These are phyloP conservation scores for Vigna trinervia DNA, from an alignment of 306 rosid species.

Conservation along the genomic window DNA sequence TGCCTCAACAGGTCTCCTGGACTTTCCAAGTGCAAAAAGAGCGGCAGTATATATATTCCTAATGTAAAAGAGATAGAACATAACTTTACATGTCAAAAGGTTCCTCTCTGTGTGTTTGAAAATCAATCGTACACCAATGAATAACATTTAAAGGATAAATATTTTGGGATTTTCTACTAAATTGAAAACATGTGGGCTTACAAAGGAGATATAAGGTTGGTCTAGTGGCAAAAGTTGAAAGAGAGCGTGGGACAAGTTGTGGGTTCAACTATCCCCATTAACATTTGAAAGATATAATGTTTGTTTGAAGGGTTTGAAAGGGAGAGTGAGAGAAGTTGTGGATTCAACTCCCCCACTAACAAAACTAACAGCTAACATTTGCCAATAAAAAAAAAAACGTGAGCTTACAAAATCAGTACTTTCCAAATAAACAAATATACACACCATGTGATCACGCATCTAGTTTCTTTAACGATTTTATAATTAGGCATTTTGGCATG, in stretches of 20 bases:
- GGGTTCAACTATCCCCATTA: no score
- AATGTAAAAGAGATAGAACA: conserved; percentile 41
- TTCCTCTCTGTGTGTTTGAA: background rate
- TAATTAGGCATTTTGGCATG: background rate
- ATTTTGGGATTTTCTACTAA: conserved; percentile 26
- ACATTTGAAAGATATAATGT: no score
- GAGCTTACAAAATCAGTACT: no score
- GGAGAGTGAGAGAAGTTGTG: no score
- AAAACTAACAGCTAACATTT: no score
- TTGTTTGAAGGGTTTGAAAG: no score
- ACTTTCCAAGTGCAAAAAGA: conserved; percentile 89
- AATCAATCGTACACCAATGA: conserved; percentile 14
- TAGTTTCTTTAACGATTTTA: background rate
- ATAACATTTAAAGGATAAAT: conserved; percentile 25
- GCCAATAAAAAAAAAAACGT: no score
- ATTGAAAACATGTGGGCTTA: background rate
- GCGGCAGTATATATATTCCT: conserved; percentile 88
- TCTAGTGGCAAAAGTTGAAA: no score
- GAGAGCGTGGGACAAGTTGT: no score
- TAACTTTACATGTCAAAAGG: background rate
- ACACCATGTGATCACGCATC: conserved; percentile 6
- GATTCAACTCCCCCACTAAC: no score
- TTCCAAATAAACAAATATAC: conserved; percentile 1
- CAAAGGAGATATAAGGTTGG: no score
- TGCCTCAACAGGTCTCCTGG: conserved; percentile 93